These are phyloP conservation scores for Phytophthora uliginosa DNA, from an alignment of 352 stramenopile genomes.

Conservation along the genomic window DNA sequence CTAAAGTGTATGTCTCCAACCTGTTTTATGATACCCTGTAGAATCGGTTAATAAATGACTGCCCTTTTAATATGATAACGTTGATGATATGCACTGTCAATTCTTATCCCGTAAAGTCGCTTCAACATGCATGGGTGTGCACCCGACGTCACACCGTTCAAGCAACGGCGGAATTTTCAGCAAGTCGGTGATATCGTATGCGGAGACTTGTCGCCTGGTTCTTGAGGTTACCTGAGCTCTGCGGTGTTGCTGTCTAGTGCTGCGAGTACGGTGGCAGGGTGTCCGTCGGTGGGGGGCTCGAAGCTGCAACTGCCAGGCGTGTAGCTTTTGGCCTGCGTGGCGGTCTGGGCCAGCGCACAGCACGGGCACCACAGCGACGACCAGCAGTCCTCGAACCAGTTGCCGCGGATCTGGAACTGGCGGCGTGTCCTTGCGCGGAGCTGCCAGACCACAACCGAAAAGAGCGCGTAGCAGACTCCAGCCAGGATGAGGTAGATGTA, in stretches of 20 bases:
- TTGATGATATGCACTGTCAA: not conserved
- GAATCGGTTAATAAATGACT: not conserved
- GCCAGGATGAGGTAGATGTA: slow-evolving; percentile 38
- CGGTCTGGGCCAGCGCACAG: slow-evolving; percentile 51
- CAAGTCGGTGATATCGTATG: not conserved
- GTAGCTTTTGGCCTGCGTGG: slow-evolving; percentile 61
- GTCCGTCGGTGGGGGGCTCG: slow-evolving; percentile 21
- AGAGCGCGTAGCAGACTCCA: slow-evolving; percentile 32
- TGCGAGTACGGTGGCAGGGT: slow-evolving; percentile 38
- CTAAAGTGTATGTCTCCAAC: not conserved
- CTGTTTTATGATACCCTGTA: not conserved
- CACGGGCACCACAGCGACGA: slow-evolving; percentile 40
- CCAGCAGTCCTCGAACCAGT: slow-evolving; percentile 34
- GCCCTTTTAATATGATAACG: not conserved
- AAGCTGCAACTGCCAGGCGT: slow-evolving; percentile 48
- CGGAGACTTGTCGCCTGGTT: no score
- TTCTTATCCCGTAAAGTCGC: not conserved
- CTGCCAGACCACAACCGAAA: slow-evolving; percentile 33
- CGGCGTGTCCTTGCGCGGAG: slow-evolving; percentile 21
- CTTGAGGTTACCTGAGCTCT: not conserved
- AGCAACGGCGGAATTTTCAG: not conserved
- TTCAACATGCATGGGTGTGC: slow-evolving; percentile 2
- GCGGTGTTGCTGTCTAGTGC: not conserved
- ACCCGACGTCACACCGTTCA: not conserved
- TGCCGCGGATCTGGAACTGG: slow-evolving; percentile 26